Conservation (phyloP, 331 rosid genomes). For the Saraca asoca region DNA sequence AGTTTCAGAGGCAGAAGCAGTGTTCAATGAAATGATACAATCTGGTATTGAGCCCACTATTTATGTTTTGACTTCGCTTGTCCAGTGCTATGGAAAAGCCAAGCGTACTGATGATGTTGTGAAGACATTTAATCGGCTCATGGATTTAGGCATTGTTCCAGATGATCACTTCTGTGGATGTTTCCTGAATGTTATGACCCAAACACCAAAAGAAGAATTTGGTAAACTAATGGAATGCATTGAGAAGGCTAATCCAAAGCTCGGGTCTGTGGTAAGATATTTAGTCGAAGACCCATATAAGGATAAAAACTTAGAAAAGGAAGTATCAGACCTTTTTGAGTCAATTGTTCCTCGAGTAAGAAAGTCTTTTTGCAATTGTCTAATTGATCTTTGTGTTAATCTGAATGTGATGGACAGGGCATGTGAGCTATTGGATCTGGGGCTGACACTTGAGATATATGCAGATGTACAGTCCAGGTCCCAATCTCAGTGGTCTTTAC, state of each 20-base stretch:
- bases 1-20: slow-evolving; percentile 63
- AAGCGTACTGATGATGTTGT: slow-evolving; percentile 71
- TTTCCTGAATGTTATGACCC: slow-evolving; percentile 75
- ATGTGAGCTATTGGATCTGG: slow-evolving; percentile 60
- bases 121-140: slow-evolving; percentile 60
- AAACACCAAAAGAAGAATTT: slow-evolving; percentile 65
- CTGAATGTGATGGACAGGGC: slow-evolving; percentile 57
- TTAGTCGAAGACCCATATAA: slow-evolving; percentile 48
- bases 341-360: slow-evolving; percentile 52
- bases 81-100: slow-evolving; percentile 81
- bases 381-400: slow-evolving; percentile 76
- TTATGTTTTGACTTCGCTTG: slow-evolving; percentile 72
- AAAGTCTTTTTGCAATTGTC: slow-evolving; percentile 72
- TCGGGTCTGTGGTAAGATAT: slow-evolving; percentile 59
- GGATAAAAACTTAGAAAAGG: slow-evolving; percentile 53
- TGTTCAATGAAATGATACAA: slow-evolving; percentile 68
- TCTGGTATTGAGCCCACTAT: slow-evolving; percentile 72
- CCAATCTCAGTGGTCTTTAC: slow-evolving; percentile 71
- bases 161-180: slow-evolving; percentile 76
- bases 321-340: slow-evolving; percentile 60
- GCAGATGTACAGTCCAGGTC: slow-evolving; percentile 60
- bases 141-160: slow-evolving; percentile 61
- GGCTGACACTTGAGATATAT: slow-evolving; percentile 60
- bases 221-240: slow-evolving; percentile 60
- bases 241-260: slow-evolving; percentile 66